Percentiles rank a stretch among this genome's conserved stretches.
phyloP scores from a whole-genome alignment of 2,329 filamentous ascomycete genomes.

The Sarocladiaceae sp. region DNA sequence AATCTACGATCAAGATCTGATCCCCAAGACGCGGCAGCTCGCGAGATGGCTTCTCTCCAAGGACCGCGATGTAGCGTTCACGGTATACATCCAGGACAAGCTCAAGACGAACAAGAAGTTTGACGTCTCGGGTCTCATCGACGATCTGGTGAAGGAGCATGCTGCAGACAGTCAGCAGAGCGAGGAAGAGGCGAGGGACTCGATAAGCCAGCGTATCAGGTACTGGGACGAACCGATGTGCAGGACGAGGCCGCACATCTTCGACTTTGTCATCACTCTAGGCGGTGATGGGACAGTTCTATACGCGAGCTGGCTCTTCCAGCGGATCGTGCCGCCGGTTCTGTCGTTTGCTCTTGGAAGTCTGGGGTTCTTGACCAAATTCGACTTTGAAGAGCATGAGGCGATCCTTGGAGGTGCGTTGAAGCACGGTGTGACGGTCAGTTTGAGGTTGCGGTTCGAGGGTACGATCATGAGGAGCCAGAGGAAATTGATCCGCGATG shows the following conservation, averaged over 20 bases:
- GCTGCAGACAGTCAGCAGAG: conserved; percentile 27
- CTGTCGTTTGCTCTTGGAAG: conserved; percentile 88
- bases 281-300: conserved; percentile 96
- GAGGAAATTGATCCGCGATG: conserved; percentile 40
- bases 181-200: conserved; percentile 27
- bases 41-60: conserved; percentile 73
- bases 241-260: conserved; percentile 69
- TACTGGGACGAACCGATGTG: conserved; percentile 85
- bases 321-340: conserved; percentile 88
- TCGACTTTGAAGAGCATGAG: conserved; percentile 75
- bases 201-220: conserved; percentile 50
- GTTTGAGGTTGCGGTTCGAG: conserved; percentile 82
- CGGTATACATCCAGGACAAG: conserved; percentile 76
- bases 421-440: conserved; percentile 78
- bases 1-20: conserved; percentile 75
- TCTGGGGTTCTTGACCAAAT: conserved; percentile 91
- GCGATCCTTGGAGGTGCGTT: conserved; percentile 67
- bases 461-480: conserved; percentile 85
- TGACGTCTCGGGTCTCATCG: conserved; percentile 61
- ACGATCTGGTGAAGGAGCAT: conserved; percentile 48
- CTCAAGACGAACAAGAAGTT: conserved; percentile 68
- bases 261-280: conserved; percentile 89
- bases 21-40: conserved; percentile 70
- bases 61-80: conserved; percentile 62
- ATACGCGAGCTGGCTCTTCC: conserved; percentile 95